Evolutionary conservation across 163 green algal species (phyloP), one percentile per base, ranked within the genome.

Genomic region (Scenedesmus sp.): DNA sequence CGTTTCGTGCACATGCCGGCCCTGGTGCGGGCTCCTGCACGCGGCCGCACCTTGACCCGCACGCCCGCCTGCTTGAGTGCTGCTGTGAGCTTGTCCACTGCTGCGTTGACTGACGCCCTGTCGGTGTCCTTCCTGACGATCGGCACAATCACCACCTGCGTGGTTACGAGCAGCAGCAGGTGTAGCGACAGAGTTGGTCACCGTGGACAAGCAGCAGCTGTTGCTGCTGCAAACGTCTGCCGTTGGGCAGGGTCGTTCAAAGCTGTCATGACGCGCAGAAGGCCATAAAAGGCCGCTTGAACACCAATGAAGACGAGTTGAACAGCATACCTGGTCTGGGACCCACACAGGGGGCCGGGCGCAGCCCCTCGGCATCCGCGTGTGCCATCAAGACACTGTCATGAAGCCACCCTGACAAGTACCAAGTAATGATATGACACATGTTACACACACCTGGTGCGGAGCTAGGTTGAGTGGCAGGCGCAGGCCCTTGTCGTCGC

Each of bases 71-170:
- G 91, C 83, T 95, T 94, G 68, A 96, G 93, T 15, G 90, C 93
- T 13, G 90, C 89, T 49, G 95, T 90, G 81, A 99, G 93, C 20
- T 72, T 49, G n/a, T 92, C 49, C 7, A 94, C 96, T 37, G 96
- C 96, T 20, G 81, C 93, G 86, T 95, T 92, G 37, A 99, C 96
- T 7, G 89, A 89, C 24, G 94, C 94, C 13, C 87, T 80, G 92
- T 99, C 96, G 26, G 94, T 93, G n/a, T 97, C 96, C 94, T 99
- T 99, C 90, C 97, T 97, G 37, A 97, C 72, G 76, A 99, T 99
- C 33, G 98, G 98, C 20, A 99, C 95, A 49, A 99, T 97, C n/a
- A 99, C 96, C 43, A 97, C 97, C 97, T 99, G 95, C 43, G 40
- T 30, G 43, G 42, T 53, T 3, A 51, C 6, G 15, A 53, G 40